These are phyloP conservation scores for Rhizopus sp. DNA, from an alignment of 371 early-diverging fungal genomes.

Conservation along the genomic window DNA sequence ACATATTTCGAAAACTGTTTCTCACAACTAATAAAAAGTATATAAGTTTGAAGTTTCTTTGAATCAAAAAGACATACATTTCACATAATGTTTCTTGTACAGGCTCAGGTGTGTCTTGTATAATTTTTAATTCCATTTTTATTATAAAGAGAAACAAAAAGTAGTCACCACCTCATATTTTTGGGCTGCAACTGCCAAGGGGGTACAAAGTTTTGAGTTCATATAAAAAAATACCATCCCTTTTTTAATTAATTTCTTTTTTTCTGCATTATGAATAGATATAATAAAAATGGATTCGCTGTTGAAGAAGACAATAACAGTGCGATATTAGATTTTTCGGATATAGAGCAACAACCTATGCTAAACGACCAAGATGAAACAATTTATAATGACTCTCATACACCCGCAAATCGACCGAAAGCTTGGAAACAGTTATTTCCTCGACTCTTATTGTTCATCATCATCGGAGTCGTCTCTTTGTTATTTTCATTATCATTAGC, in stretches of 20 bases:
- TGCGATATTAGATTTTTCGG: constrained; percentile 1
- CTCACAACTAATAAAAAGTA: constrained; percentile 46
- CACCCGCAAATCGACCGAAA: constrained; percentile 4
- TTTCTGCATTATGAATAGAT: constrained; percentile 6
- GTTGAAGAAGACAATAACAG: neutral
- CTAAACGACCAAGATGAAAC: constrained; percentile 28
- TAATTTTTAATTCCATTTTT: neutral
- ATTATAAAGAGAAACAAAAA: no score
- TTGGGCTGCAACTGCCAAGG: no score
- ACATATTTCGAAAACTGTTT: constrained; percentile 60
- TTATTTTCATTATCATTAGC: constrained; percentile 39
- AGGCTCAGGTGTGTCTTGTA: constrained; percentile 10
- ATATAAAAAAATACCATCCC: constrained; percentile 1
- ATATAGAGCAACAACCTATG: neutral
- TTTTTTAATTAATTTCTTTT: constrained; percentile 4
- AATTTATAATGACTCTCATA: constrained; percentile 20
- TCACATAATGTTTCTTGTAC: constrained; percentile 28
- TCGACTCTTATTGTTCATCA: constrained; percentile 32
- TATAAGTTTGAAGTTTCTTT: neutral
- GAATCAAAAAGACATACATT: constrained; percentile 15
- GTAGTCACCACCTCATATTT: no score
- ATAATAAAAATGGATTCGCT: constrained; percentile 1
- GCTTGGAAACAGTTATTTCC: constrained; percentile 33
- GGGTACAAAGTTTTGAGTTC: neutral
- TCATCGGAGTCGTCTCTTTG: constrained; percentile 38